Percentiles rank a stretch among this genome's conserved stretches.
Conservation (phyloP, 352 stramenopile species). For the Achlya hypogyna region DNA sequence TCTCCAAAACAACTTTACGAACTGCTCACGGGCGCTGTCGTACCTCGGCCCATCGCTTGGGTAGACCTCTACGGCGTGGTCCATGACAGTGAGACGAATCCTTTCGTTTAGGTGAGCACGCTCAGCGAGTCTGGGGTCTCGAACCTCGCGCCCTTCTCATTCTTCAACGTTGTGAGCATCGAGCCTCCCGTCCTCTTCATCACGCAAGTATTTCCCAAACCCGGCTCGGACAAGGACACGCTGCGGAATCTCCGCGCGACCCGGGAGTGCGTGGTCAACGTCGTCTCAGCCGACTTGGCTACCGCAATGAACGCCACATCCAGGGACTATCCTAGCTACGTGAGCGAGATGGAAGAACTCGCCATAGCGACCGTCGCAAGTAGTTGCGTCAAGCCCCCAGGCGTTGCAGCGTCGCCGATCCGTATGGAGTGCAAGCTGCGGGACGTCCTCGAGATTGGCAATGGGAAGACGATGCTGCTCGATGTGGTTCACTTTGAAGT, state of each 20-base stretch:
- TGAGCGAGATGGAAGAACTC: conserved; percentile 6
- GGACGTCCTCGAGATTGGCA: conserved; percentile 2
- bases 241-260: neutral
- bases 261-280: conserved; percentile 4
- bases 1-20: neutral
- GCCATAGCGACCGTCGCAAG: neutral
- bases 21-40: conserved; percentile 1
- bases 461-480: neutral
- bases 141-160: conserved; percentile 13
- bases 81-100: too few species aligned
- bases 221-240: conserved; percentile 2
- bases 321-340: neutral
- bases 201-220: conserved; percentile 2
- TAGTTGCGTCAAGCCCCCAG: neutral
- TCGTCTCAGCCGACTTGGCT: neutral
- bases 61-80: neutral
- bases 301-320: conserved; percentile 1
- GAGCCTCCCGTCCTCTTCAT: neutral
- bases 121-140: neutral
- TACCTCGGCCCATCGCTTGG: conserved; percentile 4
- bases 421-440: conserved; percentile 5
- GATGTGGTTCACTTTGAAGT: neutral
- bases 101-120: neutral
- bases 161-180: conserved; percentile 10
- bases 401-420: neutral